Conservation (phyloP, 805 yeast species). For the Wickerhamomyces hampshirensis region DNA sequence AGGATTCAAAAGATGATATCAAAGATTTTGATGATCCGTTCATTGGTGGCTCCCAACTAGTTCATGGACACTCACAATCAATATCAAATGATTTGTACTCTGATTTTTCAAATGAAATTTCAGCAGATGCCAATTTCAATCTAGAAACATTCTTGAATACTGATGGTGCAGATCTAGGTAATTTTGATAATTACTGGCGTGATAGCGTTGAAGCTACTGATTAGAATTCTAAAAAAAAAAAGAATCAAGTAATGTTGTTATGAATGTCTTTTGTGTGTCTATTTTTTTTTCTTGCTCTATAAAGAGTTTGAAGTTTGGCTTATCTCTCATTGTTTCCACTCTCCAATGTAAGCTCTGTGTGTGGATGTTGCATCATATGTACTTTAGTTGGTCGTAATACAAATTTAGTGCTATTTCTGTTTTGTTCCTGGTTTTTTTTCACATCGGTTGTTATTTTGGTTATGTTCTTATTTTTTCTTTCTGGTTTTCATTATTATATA, state of each 20-base stretch:
- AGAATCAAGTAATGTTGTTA: not conserved
- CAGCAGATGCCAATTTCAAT: slow-evolving; percentile 36
- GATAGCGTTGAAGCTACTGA: slow-evolving; percentile 39
- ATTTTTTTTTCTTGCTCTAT: slow-evolving; percentile 1
- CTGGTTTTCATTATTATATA: too few species aligned
- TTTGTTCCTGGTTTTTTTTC: too few species aligned
- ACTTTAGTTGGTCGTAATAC: too few species aligned
- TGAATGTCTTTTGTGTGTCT: slow-evolving; percentile 1
- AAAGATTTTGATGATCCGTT: not conserved
- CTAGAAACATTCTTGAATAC: slow-evolving; percentile 40
- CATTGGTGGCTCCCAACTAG: slow-evolving; percentile 13
- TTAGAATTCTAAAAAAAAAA: slow-evolving; percentile 3
- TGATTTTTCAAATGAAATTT: slow-evolving; percentile 28
- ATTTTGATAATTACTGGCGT: slow-evolving; percentile 36
- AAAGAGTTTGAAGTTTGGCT: too few species aligned
- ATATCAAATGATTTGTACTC: slow-evolving; percentile 28
- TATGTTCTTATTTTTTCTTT: too few species aligned
- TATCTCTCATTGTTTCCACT: too few species aligned
- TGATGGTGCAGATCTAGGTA: slow-evolving; percentile 30
- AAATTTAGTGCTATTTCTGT: too few species aligned
- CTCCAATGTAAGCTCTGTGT: too few species aligned
- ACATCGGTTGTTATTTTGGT: too few species aligned
- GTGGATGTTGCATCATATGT: too few species aligned
- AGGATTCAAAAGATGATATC: not conserved
- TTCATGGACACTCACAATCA: slow-evolving; percentile 16